These are phyloP conservation scores for Claviceps sp. DNA, from an alignment of 2,329 filamentous ascomycete genomes.

Conservation along the genomic window DNA sequence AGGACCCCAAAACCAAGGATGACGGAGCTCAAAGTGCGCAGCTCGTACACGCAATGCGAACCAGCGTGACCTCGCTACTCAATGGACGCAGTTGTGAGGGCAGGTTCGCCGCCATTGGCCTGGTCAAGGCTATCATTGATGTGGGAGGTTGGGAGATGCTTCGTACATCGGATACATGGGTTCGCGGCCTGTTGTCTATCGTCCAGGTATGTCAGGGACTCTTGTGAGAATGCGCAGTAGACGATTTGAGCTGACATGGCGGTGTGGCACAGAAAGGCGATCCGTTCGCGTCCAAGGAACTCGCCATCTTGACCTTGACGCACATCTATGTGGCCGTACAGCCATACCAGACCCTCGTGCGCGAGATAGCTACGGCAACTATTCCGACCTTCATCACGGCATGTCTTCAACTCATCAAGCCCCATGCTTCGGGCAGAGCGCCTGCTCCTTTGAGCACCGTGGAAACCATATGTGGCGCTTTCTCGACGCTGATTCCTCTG, in stretches of 20 bases:
- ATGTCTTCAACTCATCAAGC: conserved; percentile 53
- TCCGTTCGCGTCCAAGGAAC: conserved; percentile 57
- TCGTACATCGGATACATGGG: conserved; percentile 60
- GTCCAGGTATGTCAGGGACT: conserved; percentile 43
- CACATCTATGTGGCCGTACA: conserved; percentile 76
- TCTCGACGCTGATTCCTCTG: conserved; percentile 59
- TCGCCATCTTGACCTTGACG: conserved; percentile 64
- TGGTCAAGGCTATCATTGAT: conserved; percentile 73
- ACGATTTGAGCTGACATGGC: conserved; percentile 10
- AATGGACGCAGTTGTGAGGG: conserved; percentile 63
- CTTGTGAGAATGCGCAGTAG: neutral
- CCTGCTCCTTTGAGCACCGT: conserved; percentile 35
- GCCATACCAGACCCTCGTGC: conserved; percentile 66
- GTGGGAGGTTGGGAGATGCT: conserved; percentile 75
- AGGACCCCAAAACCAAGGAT: conserved; percentile 47
- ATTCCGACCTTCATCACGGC: conserved; percentile 61
- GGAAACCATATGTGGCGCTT: conserved; percentile 57
- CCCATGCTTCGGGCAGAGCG: conserved; percentile 18
- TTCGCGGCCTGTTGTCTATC: conserved; percentile 60
- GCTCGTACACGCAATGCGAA: conserved; percentile 72
- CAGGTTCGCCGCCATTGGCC: conserved; percentile 61
- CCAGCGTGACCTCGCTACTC: conserved; percentile 62
- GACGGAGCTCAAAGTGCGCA: conserved; percentile 49
- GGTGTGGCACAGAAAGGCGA: conserved; percentile 54
- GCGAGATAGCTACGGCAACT: conserved; percentile 78